Percentiles rank a stretch among this genome's conserved stretches.
These are phyloP conservation scores for Saccharomyces jurei DNA, from an alignment of 805 yeast species.

Conservation along the genomic window DNA sequence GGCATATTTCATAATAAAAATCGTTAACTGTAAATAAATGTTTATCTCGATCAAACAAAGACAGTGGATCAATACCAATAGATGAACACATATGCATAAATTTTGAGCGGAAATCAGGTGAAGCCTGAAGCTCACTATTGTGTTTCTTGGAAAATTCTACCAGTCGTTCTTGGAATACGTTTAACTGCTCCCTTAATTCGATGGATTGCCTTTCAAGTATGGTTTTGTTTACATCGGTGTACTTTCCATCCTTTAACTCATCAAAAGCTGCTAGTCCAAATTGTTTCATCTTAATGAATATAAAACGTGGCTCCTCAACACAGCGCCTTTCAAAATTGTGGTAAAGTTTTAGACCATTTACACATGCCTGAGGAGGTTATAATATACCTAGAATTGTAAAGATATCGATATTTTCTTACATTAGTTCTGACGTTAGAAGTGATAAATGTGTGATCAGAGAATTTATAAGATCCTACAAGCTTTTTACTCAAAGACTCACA, in stretches of 20 bases:
- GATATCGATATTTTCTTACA: too few relatives aligned
- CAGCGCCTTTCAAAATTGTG: background rate
- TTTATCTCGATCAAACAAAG: constrained; percentile 29
- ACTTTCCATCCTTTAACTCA: constrained; percentile 9
- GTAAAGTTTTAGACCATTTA: background rate
- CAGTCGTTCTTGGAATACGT: constrained; percentile 69
- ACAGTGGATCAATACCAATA: constrained; percentile 78
- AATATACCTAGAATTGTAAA: background rate
- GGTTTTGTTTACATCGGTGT: constrained; percentile 11
- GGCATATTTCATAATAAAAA: constrained; percentile 58
- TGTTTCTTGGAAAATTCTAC: constrained; percentile 69
- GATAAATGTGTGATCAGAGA: background rate
- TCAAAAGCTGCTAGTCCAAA: constrained; percentile 44
- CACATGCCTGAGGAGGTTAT: background rate
- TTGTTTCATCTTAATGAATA: constrained; percentile 28
- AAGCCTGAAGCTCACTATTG: constrained; percentile 54
- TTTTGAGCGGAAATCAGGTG: constrained; percentile 58
- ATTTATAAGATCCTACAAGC: background rate
- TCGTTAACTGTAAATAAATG: constrained; percentile 35
- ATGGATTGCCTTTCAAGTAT: constrained; percentile 44
- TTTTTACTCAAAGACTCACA: too few relatives aligned
- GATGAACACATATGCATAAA: constrained; percentile 69
- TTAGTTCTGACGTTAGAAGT: background rate
- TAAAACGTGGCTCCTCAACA: too few relatives aligned
- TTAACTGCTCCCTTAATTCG: constrained; percentile 61